phyloP scores from a whole-genome alignment of 139 green algal species.

The Chlorella vulgaris region DNA sequence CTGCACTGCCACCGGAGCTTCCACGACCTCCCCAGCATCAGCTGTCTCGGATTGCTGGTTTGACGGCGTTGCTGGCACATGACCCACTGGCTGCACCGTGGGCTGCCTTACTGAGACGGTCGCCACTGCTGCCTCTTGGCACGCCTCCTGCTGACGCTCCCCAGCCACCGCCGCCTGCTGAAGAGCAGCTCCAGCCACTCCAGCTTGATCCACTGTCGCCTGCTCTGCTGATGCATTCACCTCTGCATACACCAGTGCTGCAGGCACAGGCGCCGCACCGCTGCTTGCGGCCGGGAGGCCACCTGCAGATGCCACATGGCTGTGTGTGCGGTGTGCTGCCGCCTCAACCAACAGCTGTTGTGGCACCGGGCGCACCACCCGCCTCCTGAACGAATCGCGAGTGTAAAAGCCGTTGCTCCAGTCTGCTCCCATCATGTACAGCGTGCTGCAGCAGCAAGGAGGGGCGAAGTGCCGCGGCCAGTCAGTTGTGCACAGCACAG shows the following conservation, averaged over 20 bases:
- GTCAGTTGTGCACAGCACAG: no score
- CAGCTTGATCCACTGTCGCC: neutral
- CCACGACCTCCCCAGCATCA: neutral
- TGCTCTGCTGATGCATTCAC: no score
- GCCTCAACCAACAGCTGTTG: neutral
- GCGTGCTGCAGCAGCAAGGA: neutral
- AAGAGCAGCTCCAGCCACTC: no score
- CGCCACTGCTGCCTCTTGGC: neutral
- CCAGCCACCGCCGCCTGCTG: neutral
- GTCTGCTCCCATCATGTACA: neutral
- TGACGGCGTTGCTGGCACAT: no score
- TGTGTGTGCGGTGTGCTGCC: neutral
- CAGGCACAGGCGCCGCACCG: no score
- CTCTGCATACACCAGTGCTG: no score
- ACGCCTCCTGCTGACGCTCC: neutral
- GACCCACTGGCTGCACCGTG: no score
- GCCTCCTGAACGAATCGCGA: neutral
- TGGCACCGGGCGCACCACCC: neutral
- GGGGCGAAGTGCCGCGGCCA: no score
- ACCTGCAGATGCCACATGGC: neutral
- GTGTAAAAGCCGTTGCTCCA: neutral
- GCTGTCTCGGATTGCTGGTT: neutral
- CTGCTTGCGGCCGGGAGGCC: neutral
- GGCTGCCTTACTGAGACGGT: no score
- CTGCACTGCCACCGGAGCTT: neutral